Evolutionary conservation across 805 yeast species (phyloP).

Genomic region (Myxozyma udenii): DNA sequence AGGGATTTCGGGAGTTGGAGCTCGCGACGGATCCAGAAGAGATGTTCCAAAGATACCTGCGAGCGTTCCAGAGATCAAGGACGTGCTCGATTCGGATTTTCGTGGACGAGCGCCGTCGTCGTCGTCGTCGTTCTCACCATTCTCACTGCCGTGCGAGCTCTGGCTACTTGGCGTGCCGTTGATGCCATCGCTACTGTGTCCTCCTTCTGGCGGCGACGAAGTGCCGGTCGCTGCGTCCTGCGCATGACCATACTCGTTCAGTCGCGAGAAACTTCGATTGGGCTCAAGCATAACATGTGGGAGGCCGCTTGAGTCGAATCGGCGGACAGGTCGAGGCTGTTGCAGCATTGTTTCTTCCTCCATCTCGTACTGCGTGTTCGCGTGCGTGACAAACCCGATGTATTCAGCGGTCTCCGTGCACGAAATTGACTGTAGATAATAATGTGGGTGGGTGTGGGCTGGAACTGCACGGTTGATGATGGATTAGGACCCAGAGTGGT

Average conservation of each 20-base stretch:
- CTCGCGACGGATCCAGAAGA: constrained; percentile 36
- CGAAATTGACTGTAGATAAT: no score
- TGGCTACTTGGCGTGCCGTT: not conserved
- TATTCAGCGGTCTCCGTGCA: no score
- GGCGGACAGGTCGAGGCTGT: not conserved
- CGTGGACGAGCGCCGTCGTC: constrained; percentile 4
- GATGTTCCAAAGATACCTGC: constrained; percentile 43
- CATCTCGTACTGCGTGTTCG: not conserved
- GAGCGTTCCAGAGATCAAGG: constrained; percentile 37
- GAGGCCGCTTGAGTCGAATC: not conserved
- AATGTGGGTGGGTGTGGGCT: no score
- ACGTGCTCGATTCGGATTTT: constrained; percentile 23
- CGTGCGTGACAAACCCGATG: no score
- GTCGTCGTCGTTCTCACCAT: not conserved
- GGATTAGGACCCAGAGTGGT: no score
- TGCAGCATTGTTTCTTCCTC: not conserved
- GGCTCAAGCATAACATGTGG: not conserved
- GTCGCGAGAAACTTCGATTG: not conserved
- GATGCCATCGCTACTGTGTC: not conserved
- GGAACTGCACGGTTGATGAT: no score
- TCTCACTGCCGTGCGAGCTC: not conserved
- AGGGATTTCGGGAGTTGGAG: constrained; percentile 33
- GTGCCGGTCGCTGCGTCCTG: not conserved
- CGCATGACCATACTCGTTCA: not conserved
- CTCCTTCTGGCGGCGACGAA: not conserved